Evolutionary conservation across 2,329 filamentous ascomycete species (phyloP), one percentile per base, ranked within the genome.

Genomic region (Hypoxylon sp.): DNA sequence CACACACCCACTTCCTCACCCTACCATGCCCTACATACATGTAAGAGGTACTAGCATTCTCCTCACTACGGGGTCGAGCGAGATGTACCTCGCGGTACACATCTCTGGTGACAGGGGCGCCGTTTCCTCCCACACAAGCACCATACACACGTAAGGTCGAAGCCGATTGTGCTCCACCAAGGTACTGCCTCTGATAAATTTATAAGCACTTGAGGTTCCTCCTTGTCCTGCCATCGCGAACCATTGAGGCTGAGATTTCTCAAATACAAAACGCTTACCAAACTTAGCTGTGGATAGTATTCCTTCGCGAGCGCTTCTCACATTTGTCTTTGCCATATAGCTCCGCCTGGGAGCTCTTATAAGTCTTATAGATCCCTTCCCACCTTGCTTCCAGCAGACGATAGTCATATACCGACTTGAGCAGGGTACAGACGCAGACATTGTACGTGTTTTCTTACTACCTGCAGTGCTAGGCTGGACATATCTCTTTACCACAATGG

Each of bases 171-270:
- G 59, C 71, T 71, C 70, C 63, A 70, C 68, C 50, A 57, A 51
- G 61, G 67, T 69, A 65, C 67, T 65, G 67, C 45, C 67, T 66
- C 63, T 70, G 63, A 70, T 64, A 58, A 68, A 69, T 68, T 75
- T 74, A 74, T 73, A 75, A 75, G 71, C 66, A 60, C 68, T 69
- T 62, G 58, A 68, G 59, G 58, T 70, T 70, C 72, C 69, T 70
- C 29, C 63, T 69, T 66, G 65, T 70, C 70, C 71, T 68, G 65
- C 62, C 63, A 67, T 68, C 59, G 43, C 68, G 25, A 32, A 61
- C 53, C 65, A 52, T 68, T 74, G 73, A 75, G 73, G 71, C 73
- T 74, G 73, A 74, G 71, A 73, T 65, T 63, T 72, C 72, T 70
- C 64, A 56, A 63, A 69, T 73, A 68, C 67, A 69, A 62, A 70